Base-by-base conservation (phyloP, 371 early-diverging fungal species). In the Mucor lusitanicus region DNA sequence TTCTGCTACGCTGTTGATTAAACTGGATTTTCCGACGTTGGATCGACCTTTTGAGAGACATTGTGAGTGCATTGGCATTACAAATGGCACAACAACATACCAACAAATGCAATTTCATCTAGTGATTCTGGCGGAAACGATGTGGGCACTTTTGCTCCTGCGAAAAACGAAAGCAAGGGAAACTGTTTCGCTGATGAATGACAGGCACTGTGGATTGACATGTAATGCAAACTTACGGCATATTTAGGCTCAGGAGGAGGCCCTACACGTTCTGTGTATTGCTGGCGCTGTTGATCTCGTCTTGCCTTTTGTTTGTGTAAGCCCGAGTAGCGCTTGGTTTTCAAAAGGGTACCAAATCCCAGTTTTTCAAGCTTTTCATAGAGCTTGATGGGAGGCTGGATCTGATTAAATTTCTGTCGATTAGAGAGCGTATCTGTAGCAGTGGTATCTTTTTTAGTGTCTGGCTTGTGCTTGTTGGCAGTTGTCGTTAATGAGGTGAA, bases 11-110 rank as follows among this genome's bases (percentile, higher is more conserved):
- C 81, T 78, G 67, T 92, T 93, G 37, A 94, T 65, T 57, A 93
- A 83, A 59, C 87, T 88, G 9, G 93, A 93, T 70, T 93, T 94
- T 19, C 92, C 92, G 3, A 91, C 93, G 71, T 93, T 92, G 1
- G 92, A 92, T 54, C 92, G 79, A 8, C 91, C 94, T 74, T 21
- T 37, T 12, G 15, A 12, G 7, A 53, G 27, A 39, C 12, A 55
- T 19, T 6, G 11, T 6, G 19, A 19, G 9, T 28, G 27, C 0
- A 19, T 1, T 13, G 12, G 21, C 13, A 59, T 5, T 9, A n/a
- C 19, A 28, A 25, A 5, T 2, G 33, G 13, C 35, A 30, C 37
- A 39, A 4, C 13, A 19, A 39, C 57, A 60, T 76, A 78, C 89
- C 89, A 44, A 90, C 89, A 75, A 91, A 87, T 17, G 86, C 90